Evolutionary conservation across 2,329 filamentous ascomycete genomes (phyloP).

Genomic region (Fusarium torreyae): DNA sequence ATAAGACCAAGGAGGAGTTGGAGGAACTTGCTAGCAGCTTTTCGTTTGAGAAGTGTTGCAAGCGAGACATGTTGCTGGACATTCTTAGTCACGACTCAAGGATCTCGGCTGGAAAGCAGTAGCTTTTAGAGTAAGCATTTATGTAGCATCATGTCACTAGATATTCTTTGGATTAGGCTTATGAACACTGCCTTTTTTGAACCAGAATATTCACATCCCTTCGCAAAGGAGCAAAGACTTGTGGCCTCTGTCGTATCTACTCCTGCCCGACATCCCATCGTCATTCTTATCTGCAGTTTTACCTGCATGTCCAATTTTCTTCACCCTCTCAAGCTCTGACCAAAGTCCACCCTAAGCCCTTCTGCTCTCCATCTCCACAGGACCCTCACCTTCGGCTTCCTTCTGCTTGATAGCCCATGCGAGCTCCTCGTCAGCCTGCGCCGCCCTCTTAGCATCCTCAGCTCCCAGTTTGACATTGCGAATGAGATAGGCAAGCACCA

Average conservation of each 20-base stretch:
- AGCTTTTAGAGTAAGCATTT: neutral
- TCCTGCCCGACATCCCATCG: neutral
- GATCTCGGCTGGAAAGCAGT: conserved; percentile 6
- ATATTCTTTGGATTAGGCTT: no score
- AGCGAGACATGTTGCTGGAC: conserved; percentile 66
- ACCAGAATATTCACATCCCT: no score
- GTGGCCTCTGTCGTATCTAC: neutral
- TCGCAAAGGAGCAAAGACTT: no score
- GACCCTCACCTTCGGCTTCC: neutral
- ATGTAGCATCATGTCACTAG: neutral
- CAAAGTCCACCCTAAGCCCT: neutral
- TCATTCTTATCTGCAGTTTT: neutral
- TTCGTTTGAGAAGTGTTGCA: conserved; percentile 67
- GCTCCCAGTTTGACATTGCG: conserved; percentile 28
- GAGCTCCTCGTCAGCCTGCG: conserved; percentile 34
- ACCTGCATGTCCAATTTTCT: neutral
- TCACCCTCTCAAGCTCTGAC: neutral
- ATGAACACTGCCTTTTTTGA: no score
- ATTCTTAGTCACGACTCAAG: conserved; percentile 56
- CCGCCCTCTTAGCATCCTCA: conserved; percentile 33
- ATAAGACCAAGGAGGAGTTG: conserved; percentile 65
- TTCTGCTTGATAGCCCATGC: conserved; percentile 39
- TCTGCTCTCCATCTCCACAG: conserved; percentile 15
- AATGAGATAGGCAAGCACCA: conserved; percentile 19
- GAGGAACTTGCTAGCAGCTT: conserved; percentile 68